A percentile compares a stretch with the other conserved stretches of the same genome.
Conservation (phyloP, 306 rosid genomes). For the Carpinus fangiana region DNA sequence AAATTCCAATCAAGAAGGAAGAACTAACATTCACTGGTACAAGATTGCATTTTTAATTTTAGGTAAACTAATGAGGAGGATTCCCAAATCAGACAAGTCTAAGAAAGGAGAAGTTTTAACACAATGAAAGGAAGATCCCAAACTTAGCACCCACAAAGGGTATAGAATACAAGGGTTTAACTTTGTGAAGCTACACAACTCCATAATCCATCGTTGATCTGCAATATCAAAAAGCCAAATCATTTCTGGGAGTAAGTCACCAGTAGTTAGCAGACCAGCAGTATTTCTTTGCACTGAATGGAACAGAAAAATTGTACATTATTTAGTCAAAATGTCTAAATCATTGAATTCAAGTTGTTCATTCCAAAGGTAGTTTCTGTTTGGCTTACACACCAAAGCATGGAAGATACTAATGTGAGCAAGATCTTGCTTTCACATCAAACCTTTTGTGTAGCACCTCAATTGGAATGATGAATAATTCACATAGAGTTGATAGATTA, state of each 20-base stretch:
- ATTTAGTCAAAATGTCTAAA: neutral
- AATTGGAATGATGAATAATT: no score
- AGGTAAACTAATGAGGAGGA: neutral
- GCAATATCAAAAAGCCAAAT: neutral
- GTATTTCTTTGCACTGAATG: neutral
- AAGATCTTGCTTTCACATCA: no score
- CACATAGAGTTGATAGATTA: no score
- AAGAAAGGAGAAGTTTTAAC: neutral
- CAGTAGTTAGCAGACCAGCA: neutral
- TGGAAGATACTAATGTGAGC: no score
- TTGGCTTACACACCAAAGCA: no score
- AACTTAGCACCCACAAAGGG: neutral
- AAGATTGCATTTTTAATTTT: neutral
- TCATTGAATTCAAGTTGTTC: neutral
- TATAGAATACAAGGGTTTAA: no score
- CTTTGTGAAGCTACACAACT: neutral
- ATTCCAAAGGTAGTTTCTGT: no score
- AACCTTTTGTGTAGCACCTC: no score
- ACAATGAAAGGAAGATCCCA: slow-evolving; percentile 7
- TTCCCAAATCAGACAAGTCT: neutral
- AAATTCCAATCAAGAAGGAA: neutral
- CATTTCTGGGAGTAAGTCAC: neutral
- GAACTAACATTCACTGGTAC: neutral
- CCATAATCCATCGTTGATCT: neutral
- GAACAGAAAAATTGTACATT: neutral